A percentile compares a stretch with the other conserved stretches of the same genome.
These are phyloP conservation scores for Candida dajiaensis DNA, from an alignment of 805 yeast genomes.

Conservation along the genomic window DNA sequence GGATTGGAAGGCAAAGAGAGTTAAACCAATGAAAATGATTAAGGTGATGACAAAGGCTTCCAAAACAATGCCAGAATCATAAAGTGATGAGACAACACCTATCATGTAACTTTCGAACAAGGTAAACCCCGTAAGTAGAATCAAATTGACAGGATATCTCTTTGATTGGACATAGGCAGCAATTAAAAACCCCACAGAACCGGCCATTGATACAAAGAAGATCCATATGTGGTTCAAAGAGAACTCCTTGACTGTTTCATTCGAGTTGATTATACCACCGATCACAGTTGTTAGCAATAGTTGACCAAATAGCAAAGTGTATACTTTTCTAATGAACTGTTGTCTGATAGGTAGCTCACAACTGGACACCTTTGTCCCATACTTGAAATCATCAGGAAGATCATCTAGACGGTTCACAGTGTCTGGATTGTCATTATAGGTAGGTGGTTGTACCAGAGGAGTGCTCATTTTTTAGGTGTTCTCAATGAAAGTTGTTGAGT, in stretches of 20 bases:
- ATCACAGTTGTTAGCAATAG: slow-evolving; percentile 53
- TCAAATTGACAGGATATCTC: slow-evolving; percentile 61
- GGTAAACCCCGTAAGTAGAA: slow-evolving; percentile 62
- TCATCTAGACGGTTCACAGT: slow-evolving; percentile 3
- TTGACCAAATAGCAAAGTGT: slow-evolving; percentile 63
- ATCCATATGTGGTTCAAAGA: slow-evolving; percentile 54
- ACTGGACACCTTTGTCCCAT: slow-evolving; percentile 67
- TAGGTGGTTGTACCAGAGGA: slow-evolving; percentile 23
- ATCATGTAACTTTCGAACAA: slow-evolving; percentile 66
- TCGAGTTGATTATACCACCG: slow-evolving; percentile 44
- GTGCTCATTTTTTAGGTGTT: slow-evolving; percentile 14
- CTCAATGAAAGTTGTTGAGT: no score
- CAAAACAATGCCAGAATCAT: slow-evolving; percentile 57
- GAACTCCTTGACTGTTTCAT: slow-evolving; percentile 44
- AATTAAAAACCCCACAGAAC: slow-evolving; percentile 58
- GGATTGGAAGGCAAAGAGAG: slow-evolving; percentile 71
- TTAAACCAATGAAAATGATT: slow-evolving; percentile 68
- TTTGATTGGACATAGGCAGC: slow-evolving; percentile 59
- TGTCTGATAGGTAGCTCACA: slow-evolving; percentile 74
- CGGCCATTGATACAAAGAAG: slow-evolving; percentile 48
- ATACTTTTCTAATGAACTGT: slow-evolving; percentile 73
- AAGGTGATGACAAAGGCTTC: slow-evolving; percentile 68
- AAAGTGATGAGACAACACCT: slow-evolving; percentile 59
- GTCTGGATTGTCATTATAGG: slow-evolving; percentile 17
- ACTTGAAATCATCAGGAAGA: slow-evolving; percentile 76